Percentiles rank a stretch among this genome's conserved stretches.
Evolutionary conservation across 2,329 filamentous ascomycete species (phyloP).

Genomic region (Penicillium freii): DNA sequence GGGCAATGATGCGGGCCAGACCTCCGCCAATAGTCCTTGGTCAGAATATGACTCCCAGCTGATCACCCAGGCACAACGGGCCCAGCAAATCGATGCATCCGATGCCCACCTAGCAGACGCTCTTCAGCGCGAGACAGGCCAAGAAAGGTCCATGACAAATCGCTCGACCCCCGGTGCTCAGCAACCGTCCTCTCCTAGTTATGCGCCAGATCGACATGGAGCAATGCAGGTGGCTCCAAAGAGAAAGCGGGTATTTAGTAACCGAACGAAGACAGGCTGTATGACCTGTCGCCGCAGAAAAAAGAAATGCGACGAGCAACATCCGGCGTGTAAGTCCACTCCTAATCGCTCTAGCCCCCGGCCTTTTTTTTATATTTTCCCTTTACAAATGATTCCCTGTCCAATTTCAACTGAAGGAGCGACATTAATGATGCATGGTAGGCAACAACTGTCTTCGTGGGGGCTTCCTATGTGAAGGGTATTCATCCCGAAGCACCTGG

Average conservation of each 20-base stretch:
- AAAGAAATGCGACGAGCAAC: constrained; percentile 96
- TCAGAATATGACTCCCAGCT: constrained; percentile 42
- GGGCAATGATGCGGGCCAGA: constrained; percentile 30
- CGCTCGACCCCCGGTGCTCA: constrained; percentile 38
- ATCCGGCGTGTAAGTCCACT: constrained; percentile 75
- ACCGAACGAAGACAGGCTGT: constrained; percentile 92
- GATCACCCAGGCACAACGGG: constrained; percentile 49
- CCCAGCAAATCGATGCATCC: constrained; percentile 45
- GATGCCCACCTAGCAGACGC: constrained; percentile 54
- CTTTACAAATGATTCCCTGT: constrained; percentile 9
- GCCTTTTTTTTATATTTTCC: background rate
- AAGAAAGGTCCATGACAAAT: constrained; percentile 36
- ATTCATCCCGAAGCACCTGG: constrained; percentile 75
- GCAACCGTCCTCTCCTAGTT: constrained; percentile 33
- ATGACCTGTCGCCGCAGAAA: constrained; percentile 88
- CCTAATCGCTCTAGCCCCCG: background rate
- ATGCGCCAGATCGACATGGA: constrained; percentile 34
- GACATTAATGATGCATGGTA: constrained; percentile 37
- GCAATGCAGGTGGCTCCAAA: constrained; percentile 44
- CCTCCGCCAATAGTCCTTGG: constrained; percentile 35
- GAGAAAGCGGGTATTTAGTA: constrained; percentile 69
- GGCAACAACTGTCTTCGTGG: constrained; percentile 88
- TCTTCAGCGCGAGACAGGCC: constrained; percentile 50
- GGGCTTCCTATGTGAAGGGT: constrained; percentile 87
- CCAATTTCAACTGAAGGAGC: constrained; percentile 7